phyloP scores from a whole-genome alignment of 2,329 filamentous ascomycete species.

The Trichoderma polysporum region DNA sequence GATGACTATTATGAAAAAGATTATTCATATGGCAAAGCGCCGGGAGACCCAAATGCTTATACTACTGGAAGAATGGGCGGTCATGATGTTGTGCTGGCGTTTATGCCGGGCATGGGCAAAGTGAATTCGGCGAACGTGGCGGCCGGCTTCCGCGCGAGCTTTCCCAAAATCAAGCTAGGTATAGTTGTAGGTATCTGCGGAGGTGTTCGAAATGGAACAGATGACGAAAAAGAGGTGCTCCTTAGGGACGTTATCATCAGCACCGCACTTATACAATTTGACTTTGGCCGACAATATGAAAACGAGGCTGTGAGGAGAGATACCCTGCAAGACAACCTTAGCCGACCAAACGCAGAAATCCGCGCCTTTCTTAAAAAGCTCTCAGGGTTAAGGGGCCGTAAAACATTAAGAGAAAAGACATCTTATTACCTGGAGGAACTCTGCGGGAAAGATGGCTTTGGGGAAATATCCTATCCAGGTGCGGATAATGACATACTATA shows the following conservation, averaged over 20 bases:
- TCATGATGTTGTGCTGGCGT: conserved; percentile 28
- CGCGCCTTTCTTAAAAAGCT: conserved; percentile 28
- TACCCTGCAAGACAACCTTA: conserved; percentile 25
- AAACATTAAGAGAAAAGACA: conserved; percentile 1
- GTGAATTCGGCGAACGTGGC: conserved; percentile 19
- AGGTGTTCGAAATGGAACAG: conserved; percentile 22
- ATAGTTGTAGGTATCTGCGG: conserved; percentile 28
- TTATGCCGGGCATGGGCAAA: conserved; percentile 28
- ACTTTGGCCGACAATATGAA: conserved; percentile 30
- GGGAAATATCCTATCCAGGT: not conserved
- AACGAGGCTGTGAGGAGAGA: conserved; percentile 27
- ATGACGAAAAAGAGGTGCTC: conserved; percentile 22
- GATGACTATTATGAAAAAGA: conserved; percentile 24
- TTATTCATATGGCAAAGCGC: conserved; percentile 26
- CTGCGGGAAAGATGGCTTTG: not conserved
- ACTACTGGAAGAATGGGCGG: conserved; percentile 24
- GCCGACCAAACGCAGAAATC: conserved; percentile 27
- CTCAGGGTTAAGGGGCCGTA: conserved; percentile 6
- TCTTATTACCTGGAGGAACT: not conserved
- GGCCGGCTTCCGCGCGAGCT: conserved; percentile 21
- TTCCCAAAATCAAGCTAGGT: conserved; percentile 23
- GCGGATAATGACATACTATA: not conserved
- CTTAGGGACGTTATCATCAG: conserved; percentile 33
- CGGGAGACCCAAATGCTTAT: conserved; percentile 34
- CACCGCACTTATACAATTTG: conserved; percentile 31